Base-by-base conservation (phyloP, 768 basidiomycete species). In the Rhizopogon vesiculosus region DNA sequence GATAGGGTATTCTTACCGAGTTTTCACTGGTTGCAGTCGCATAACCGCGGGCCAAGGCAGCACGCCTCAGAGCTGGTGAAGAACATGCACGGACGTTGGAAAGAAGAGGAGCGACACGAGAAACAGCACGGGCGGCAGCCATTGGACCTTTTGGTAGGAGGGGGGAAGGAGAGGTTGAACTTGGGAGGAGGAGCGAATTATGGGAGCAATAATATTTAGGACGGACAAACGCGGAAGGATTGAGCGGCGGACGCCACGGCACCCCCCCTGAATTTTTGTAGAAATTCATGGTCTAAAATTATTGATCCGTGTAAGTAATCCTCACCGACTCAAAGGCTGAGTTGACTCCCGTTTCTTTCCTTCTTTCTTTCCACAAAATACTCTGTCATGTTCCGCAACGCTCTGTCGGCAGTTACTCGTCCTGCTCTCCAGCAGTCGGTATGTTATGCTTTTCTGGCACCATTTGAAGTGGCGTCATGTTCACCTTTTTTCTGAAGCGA, bases 351-450 rank as follows among this genome's bases (percentile, higher is more conserved):
- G 59, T 58, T 59, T 74, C 70, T 67, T 72, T 65, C 65, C 67
- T 71, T 42, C 62, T 66, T 65, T 66, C 63, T 54, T 63, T 62
- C 61, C 59, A 60, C 62, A 56, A 57, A 63, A 66, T 65, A 64
- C 65, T 71, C 68, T 69, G 70, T 60, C 67, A 88, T 89, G 84
- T 72, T 91, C 68, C 85, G 85, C 75, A 84, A 79, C 74, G 80
- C 81, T 61, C 62, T 89, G 64, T 73, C 82, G 58, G 72, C 78
- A 15, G 77, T 78, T 56, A 72, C 79, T 52, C 85, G 86, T 58
- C 80, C 86, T 42, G 68, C 75, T 44, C 60, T 78, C 46, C 59
- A 73, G 15, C 80, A 82, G 54, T 74, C 81, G 8, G 87, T 89
- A 59, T 29, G 84, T 38, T 72, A 59, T 56, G 41, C 58, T 42